These are phyloP conservation scores for Neofusicoccum sp. DNA, from an alignment of 2,329 filamentous ascomycete genomes.

Conservation along the genomic window DNA sequence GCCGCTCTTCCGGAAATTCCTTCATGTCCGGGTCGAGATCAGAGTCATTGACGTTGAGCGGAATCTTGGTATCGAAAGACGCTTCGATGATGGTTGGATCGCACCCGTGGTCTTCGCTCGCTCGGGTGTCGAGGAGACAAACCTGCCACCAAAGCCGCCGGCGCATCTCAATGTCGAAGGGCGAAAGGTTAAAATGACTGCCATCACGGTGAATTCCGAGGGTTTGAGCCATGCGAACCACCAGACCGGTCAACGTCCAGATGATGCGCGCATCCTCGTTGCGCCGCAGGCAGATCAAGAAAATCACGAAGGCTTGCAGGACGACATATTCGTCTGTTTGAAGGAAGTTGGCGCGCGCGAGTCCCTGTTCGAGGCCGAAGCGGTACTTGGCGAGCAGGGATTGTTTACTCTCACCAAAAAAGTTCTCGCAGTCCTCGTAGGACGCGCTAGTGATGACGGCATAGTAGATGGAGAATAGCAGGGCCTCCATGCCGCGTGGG, in stretches of 20 bases:
- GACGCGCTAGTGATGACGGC: slow-evolving; percentile 57
- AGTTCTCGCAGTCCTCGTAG: slow-evolving; percentile 48
- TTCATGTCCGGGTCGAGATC: slow-evolving; percentile 55
- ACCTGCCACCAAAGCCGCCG: slow-evolving; percentile 64
- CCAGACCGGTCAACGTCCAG: slow-evolving; percentile 63
- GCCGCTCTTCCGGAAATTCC: slow-evolving; percentile 50
- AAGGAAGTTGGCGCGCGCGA: slow-evolving; percentile 65
- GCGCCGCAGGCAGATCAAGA: slow-evolving; percentile 59
- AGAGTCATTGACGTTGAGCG: slow-evolving; percentile 59
- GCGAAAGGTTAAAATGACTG: slow-evolving; percentile 55
- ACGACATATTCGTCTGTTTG: slow-evolving; percentile 64
- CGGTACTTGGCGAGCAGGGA: slow-evolving; percentile 58
- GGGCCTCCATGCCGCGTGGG: slow-evolving; percentile 58
- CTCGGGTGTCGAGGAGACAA: slow-evolving; percentile 60
- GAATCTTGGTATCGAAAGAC: slow-evolving; percentile 63
- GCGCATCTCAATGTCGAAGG: slow-evolving; percentile 64
- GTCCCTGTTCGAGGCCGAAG: slow-evolving; percentile 64
- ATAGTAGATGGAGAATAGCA: slow-evolving; percentile 67
- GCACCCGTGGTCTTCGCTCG: slow-evolving; percentile 65
- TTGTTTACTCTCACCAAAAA: slow-evolving; percentile 56
- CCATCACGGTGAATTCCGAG: slow-evolving; percentile 65
- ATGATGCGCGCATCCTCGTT: slow-evolving; percentile 54
- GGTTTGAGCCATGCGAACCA: slow-evolving; percentile 61
- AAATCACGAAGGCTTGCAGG: slow-evolving; percentile 64
- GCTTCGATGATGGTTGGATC: slow-evolving; percentile 62